phyloP scores from a whole-genome alignment of 805 yeast genomes.

The Tetrapisispora nanseiensis region DNA sequence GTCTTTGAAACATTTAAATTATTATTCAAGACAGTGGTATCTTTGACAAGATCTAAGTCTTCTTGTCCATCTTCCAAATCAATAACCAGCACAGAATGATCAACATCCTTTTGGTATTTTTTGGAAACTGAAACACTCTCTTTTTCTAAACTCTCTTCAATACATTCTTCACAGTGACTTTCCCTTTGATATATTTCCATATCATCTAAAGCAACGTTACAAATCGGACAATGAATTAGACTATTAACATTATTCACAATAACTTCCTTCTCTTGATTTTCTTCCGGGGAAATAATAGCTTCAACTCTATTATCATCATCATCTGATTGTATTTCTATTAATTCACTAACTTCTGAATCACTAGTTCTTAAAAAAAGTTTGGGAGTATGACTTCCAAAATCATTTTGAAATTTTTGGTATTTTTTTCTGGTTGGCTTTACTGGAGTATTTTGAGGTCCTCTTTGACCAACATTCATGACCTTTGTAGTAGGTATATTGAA shows the following conservation, averaged over 20 bases:
- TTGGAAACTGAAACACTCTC: neutral
- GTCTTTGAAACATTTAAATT: neutral
- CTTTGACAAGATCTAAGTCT: no score
- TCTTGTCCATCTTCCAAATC: neutral
- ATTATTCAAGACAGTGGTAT: no score
- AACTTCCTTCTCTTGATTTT: neutral
- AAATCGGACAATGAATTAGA: conserved; percentile 40
- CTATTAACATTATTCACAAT: neutral
- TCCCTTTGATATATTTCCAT: conserved; percentile 36
- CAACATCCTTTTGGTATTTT: neutral
- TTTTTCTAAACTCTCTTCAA: conserved; percentile 12
- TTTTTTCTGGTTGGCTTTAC: no score
- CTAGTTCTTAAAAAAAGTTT: no score
- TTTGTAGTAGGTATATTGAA: conserved; percentile 19
- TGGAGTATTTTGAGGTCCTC: neutral
- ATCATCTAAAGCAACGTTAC: conserved; percentile 32
- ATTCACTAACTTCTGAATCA: neutral
- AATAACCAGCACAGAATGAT: neutral
- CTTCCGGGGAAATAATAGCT: neutral
- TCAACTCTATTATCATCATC: neutral
- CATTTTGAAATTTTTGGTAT: no score
- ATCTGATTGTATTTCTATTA: neutral
- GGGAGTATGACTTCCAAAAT: no score
- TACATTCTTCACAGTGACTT: conserved; percentile 48
- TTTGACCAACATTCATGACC: conserved; percentile 5